These are phyloP conservation scores for Nicotiana knightiana DNA, from an alignment of 257 asterid genomes.

Conservation along the genomic window DNA sequence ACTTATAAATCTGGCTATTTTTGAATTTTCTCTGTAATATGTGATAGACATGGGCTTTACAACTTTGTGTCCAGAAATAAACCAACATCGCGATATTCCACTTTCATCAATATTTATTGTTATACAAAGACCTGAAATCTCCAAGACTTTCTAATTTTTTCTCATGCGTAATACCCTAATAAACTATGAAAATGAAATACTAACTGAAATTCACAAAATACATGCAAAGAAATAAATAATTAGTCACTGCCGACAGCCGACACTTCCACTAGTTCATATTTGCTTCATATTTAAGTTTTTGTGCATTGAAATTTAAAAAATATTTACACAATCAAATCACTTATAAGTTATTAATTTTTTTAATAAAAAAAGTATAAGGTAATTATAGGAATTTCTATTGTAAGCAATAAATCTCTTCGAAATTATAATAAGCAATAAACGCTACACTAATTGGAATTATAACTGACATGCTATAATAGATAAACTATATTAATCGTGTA, in stretches of 20 bases:
- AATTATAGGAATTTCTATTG: background rate
- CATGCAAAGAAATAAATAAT: background rate
- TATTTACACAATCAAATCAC: too few species aligned
- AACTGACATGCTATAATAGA: background rate
- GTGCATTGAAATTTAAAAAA: background rate
- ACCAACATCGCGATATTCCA: background rate
- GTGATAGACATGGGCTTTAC: background rate
- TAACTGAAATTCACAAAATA: background rate
- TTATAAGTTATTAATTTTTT: background rate
- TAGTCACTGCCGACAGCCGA: constrained; percentile 8
- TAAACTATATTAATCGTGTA: background rate
- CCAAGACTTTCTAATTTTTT: background rate
- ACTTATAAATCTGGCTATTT: too few species aligned
- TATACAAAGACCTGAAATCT: background rate
- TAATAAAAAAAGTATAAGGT: too few species aligned
- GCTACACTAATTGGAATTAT: too few species aligned
- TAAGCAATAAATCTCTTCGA: background rate
- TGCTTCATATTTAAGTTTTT: background rate
- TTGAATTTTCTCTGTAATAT: too few species aligned
- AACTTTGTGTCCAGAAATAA: background rate
- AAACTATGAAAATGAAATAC: background rate
- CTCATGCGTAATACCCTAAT: background rate
- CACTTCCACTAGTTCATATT: background rate
- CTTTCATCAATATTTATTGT: background rate
- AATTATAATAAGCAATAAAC: background rate